These are phyloP conservation scores for Boletus rubropictus DNA, from an alignment of 768 basidiomycete genomes.

Conservation along the genomic window DNA sequence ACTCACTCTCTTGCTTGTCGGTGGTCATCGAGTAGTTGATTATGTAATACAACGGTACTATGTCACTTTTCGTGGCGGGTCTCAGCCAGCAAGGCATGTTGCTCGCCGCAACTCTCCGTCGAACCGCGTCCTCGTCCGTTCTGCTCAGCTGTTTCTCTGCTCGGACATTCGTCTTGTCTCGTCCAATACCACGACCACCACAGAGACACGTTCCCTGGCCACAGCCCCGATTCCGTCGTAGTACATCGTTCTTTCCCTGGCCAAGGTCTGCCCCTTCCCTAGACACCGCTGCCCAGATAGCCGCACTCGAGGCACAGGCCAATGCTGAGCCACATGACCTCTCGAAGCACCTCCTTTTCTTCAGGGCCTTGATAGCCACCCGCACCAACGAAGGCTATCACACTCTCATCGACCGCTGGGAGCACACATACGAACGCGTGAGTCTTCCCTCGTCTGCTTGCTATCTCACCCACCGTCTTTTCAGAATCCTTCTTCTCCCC, in stretches of 20 bases:
- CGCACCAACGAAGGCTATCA: conserved; percentile 65
- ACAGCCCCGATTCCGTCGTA: conserved; percentile 20
- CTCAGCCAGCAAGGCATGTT: not conserved
- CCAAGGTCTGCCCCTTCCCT: conserved; percentile 51
- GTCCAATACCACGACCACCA: not conserved
- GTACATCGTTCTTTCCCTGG: conserved; percentile 30
- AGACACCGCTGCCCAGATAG: conserved; percentile 60
- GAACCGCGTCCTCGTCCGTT: no score
- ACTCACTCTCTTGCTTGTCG: conserved; percentile 18
- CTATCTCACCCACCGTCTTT: conserved; percentile 3
- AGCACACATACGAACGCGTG: conserved; percentile 78
- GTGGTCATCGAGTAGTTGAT: conserved; percentile 23
- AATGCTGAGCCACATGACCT: conserved; percentile 69
- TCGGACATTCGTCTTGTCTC: not conserved
- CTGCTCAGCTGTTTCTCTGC: not conserved
- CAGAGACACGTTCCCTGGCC: conserved; percentile 33
- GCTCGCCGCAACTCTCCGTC: not conserved
- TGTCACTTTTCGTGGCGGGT: not conserved
- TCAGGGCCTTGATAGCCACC: conserved; percentile 59
- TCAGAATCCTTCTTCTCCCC: conserved; percentile 64
- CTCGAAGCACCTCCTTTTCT: conserved; percentile 62
- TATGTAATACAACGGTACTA: conserved; percentile 8
- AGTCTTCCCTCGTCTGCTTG: conserved; percentile 27
- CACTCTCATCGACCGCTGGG: conserved; percentile 73
- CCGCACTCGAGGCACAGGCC: conserved; percentile 71